These are phyloP conservation scores for Cercospora sp. DNA, from an alignment of 2,329 filamentous ascomycete species.

Conservation along the genomic window DNA sequence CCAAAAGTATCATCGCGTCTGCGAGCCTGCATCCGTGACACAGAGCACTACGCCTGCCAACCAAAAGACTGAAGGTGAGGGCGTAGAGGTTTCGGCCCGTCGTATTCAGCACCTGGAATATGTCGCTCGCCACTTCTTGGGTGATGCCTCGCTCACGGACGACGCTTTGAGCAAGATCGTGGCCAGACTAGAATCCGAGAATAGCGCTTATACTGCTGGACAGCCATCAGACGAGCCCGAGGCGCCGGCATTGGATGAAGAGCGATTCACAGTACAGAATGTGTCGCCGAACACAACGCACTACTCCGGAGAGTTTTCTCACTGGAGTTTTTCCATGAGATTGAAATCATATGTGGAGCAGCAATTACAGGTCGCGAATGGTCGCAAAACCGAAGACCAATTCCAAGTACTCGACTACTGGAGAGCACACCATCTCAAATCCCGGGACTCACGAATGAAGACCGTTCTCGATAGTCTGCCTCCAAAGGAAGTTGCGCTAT, in stretches of 20 bases:
- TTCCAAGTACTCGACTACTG: slow-evolving; percentile 41
- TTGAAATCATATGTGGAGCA: slow-evolving; percentile 45
- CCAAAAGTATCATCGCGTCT: slow-evolving; percentile 9
- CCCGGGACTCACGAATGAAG: slow-evolving; percentile 41
- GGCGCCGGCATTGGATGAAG: slow-evolving; percentile 37
- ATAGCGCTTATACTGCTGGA: slow-evolving; percentile 1
- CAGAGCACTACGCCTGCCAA: background rate
- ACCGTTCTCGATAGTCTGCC: slow-evolving; percentile 44
- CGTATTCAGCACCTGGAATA: slow-evolving; percentile 19
- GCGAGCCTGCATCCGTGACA: slow-evolving; percentile 14
- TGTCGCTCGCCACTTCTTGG: slow-evolving; percentile 22
- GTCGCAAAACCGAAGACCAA: slow-evolving; percentile 8
- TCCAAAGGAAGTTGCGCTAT: slow-evolving; percentile 48
- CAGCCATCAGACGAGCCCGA: slow-evolving; percentile 33
- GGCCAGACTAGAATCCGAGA: slow-evolving; percentile 17
- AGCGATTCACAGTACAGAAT: slow-evolving; percentile 22
- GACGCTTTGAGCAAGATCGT: slow-evolving; percentile 19
- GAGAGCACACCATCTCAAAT: slow-evolving; percentile 46
- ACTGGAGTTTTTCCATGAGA: slow-evolving; percentile 48
- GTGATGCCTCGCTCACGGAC: slow-evolving; percentile 17
- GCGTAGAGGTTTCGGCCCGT: background rate
- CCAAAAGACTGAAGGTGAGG: background rate
- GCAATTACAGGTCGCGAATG: slow-evolving; percentile 34
- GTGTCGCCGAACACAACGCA: slow-evolving; percentile 27
- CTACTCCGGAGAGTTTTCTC: slow-evolving; percentile 49